These are phyloP conservation scores for Fusarium decemcellulare DNA, from an alignment of 2,329 filamentous ascomycete genomes.

Conservation along the genomic window DNA sequence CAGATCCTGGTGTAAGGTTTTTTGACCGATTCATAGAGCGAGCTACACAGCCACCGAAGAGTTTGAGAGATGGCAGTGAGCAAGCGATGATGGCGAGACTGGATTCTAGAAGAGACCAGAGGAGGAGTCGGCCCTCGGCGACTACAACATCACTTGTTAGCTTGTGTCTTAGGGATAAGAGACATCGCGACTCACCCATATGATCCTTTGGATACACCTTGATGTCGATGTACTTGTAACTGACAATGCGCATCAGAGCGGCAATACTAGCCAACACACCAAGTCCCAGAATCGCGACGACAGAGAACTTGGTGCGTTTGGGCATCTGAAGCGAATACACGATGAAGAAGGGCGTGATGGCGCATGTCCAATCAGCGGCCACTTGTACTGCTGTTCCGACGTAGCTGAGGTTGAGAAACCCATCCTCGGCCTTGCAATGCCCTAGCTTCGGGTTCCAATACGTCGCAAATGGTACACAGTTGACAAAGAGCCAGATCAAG, in stretches of 20 bases:
- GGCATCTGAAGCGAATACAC: slow-evolving; percentile 46
- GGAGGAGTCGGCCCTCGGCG: slow-evolving; percentile 21
- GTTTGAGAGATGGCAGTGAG: slow-evolving; percentile 24
- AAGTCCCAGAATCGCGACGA: slow-evolving; percentile 22
- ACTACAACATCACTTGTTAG: background rate
- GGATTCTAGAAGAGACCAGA: slow-evolving; percentile 30
- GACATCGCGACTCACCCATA: background rate
- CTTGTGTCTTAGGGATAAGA: background rate
- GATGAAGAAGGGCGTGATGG: slow-evolving; percentile 49
- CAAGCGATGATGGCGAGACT: slow-evolving; percentile 31
- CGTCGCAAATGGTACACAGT: slow-evolving; percentile 20
- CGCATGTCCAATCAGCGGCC: slow-evolving; percentile 47
- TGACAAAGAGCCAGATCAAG: slow-evolving; percentile 27
- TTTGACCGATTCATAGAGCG: slow-evolving; percentile 19
- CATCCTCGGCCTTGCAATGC: slow-evolving; percentile 20
- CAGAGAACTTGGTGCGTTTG: slow-evolving; percentile 36
- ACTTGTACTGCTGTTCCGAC: slow-evolving; percentile 40
- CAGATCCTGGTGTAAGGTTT: slow-evolving; percentile 7
- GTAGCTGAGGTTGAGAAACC: slow-evolving; percentile 28
- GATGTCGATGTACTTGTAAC: slow-evolving; percentile 29
- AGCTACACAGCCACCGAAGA: slow-evolving; percentile 18
- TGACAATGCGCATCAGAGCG: slow-evolving; percentile 31
- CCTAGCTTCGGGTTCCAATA: slow-evolving; percentile 31
- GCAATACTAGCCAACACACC: slow-evolving; percentile 33
- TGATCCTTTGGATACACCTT: slow-evolving; percentile 16